A percentile compares a stretch with the other conserved stretches of the same genome.
Evolutionary conservation across 257 asterid species (phyloP).

Genomic region (Jasminum sambac): DNA sequence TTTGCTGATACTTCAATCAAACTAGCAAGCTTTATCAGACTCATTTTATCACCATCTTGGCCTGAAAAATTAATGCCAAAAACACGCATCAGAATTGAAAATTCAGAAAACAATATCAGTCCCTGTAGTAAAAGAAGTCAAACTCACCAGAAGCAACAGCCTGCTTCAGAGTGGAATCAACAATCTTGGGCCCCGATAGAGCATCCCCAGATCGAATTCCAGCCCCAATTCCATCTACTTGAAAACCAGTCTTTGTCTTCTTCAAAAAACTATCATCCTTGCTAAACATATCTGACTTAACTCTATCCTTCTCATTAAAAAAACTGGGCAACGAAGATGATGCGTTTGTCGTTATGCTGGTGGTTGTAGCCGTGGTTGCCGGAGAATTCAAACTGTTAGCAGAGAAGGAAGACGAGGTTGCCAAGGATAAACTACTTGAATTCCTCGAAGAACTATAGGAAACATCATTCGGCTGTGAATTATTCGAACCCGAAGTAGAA

Average conservation of each 20-base stretch:
- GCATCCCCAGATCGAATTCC: slow-evolving; percentile 40
- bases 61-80: no score
- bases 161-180: slow-evolving; percentile 71
- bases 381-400: slow-evolving; percentile 47
- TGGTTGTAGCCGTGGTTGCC: slow-evolving; percentile 17
- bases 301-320: slow-evolving; percentile 42
- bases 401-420: slow-evolving; percentile 36
- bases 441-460: slow-evolving; percentile 25
- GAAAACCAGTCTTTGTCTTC: slow-evolving; percentile 50
- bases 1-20: slow-evolving; percentile 75
- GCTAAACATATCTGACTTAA: slow-evolving; percentile 43
- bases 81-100: slow-evolving; percentile 1
- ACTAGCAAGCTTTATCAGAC: slow-evolving; percentile 79
- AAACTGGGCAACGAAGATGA: slow-evolving; percentile 37
- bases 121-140: slow-evolving; percentile 3
- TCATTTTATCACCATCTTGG: slow-evolving; percentile 74
- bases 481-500: slow-evolving; percentile 33
- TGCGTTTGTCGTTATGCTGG: slow-evolving; percentile 23
- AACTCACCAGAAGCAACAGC: slow-evolving; percentile 46
- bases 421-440: slow-evolving; percentile 34
- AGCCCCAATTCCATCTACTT: slow-evolving; percentile 42
- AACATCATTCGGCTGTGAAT: slow-evolving; percentile 7
- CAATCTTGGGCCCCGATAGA: slow-evolving; percentile 46
- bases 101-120: background rate
- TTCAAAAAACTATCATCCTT: slow-evolving; percentile 71